A percentile compares a stretch with the other conserved stretches of the same genome.
phyloP scores from a whole-genome alignment of 1,284 basidiomycete genomes.

The Ustilago hordei region DNA sequence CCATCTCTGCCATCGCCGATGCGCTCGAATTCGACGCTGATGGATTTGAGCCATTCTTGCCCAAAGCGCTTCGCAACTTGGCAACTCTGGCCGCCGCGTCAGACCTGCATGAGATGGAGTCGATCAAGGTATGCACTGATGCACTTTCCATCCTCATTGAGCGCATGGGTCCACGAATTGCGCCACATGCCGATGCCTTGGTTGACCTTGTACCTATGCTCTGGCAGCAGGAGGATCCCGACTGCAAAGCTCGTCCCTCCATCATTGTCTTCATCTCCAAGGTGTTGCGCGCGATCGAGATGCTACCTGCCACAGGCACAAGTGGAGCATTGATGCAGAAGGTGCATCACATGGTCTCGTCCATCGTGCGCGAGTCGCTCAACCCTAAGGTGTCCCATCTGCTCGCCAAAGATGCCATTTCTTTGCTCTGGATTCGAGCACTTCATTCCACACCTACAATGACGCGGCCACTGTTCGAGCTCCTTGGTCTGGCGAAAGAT shows the following conservation, averaged over 20 bases:
- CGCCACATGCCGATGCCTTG: constrained; percentile 56
- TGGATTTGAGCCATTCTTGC: constrained; percentile 59
- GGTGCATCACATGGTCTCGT: constrained; percentile 60
- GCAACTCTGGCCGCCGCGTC: constrained; percentile 53
- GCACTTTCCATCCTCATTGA: constrained; percentile 65
- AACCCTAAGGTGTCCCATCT: constrained; percentile 50
- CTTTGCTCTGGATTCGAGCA: constrained; percentile 61
- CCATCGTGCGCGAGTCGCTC: constrained; percentile 60
- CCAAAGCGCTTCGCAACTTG: constrained; percentile 55
- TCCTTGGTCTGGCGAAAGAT: constrained; percentile 52
- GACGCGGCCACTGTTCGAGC: constrained; percentile 59
- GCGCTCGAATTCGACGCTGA: constrained; percentile 66
- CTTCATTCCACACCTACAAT: constrained; percentile 60
- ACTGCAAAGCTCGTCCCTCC: constrained; percentile 61
- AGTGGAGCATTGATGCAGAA: constrained; percentile 46
- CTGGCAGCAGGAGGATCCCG: constrained; percentile 63
- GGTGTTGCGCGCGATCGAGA: constrained; percentile 59
- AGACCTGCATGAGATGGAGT: constrained; percentile 63
- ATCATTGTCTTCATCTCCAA: constrained; percentile 65
- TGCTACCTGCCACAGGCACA: constrained; percentile 39
- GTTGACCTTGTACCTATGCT: constrained; percentile 61
- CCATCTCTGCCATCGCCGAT: constrained; percentile 62
- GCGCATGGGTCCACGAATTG: constrained; percentile 61
- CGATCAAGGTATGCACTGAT: constrained; percentile 63
- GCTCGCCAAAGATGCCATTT: constrained; percentile 64